A percentile compares a stretch with the other conserved stretches of the same genome.
phyloP scores from a whole-genome alignment of 2,329 filamentous ascomycete species.

The Lasiodiplodia theobromae region DNA sequence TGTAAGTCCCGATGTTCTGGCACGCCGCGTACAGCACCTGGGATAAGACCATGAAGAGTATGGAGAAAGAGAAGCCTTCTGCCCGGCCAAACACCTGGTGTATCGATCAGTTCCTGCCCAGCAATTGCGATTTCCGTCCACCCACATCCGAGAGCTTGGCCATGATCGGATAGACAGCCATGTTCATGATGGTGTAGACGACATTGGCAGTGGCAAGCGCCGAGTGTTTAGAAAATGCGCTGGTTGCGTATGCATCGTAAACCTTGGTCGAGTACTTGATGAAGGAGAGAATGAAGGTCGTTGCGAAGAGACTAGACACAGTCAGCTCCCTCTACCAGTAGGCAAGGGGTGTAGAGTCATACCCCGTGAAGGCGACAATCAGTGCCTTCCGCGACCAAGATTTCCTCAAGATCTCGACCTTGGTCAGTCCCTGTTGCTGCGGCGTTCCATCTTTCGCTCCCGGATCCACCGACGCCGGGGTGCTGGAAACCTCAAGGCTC shows the following conservation, averaged over 20 bases:
- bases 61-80: background rate
- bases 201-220: background rate
- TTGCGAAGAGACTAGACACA: background rate
- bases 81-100: background rate
- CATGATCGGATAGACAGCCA: background rate
- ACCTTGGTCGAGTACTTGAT: slow-evolving; percentile 4
- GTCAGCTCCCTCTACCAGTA: background rate
- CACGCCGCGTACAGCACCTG: background rate
- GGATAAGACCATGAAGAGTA: background rate
- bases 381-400: background rate
- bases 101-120: background rate
- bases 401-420: background rate
- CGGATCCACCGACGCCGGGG: background rate
- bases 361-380: background rate
- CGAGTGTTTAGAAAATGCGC: background rate
- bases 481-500: background rate
- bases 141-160: background rate
- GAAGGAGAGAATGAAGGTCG: background rate
- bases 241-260: background rate
- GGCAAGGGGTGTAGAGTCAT: background rate
- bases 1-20: background rate
- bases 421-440: background rate
- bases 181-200: background rate
- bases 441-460: background rate
- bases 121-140: background rate